A percentile compares a stretch with the other conserved stretches of the same genome.
Evolutionary conservation across 306 rosid genomes (phyloP).

Genomic region (Rubus idaeus): DNA sequence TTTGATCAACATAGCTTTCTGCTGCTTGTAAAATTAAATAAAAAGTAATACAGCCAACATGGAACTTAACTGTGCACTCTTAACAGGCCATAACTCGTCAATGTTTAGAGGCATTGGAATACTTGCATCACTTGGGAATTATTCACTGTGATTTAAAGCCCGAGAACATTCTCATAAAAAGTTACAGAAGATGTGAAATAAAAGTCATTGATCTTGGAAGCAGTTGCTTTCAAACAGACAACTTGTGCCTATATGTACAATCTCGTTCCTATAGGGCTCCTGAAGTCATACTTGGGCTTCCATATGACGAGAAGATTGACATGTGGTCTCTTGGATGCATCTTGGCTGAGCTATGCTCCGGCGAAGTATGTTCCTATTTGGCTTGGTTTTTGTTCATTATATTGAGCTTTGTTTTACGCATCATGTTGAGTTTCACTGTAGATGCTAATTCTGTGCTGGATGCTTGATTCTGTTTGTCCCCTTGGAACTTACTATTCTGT

Average conservation of each 20-base stretch:
- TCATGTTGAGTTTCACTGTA: not conserved
- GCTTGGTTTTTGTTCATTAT: slow-evolving; percentile 2
- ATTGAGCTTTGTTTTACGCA: not conserved
- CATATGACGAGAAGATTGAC: slow-evolving; percentile 87
- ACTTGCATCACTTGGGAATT: slow-evolving; percentile 79
- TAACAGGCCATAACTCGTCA: slow-evolving; percentile 78
- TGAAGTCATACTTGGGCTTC: slow-evolving; percentile 95
- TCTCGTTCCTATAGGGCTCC: slow-evolving; percentile 99
- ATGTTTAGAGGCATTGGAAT: slow-evolving; percentile 90
- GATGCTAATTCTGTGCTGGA: not conserved
- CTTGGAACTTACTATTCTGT: not conserved
- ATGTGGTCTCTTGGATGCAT: slow-evolving; percentile 98
- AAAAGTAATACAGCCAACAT: slow-evolving; percentile 10
- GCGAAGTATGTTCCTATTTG: slow-evolving; percentile 66
- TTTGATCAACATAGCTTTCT: slow-evolving; percentile 16
- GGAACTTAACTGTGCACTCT: slow-evolving; percentile 26
- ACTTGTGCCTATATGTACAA: slow-evolving; percentile 85
- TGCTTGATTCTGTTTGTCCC: not conserved
- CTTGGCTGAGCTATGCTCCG: slow-evolving; percentile 92
- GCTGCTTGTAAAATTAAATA: slow-evolving; percentile 7
- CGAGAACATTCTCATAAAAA: slow-evolving; percentile 85
- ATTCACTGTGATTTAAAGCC: slow-evolving; percentile 98
- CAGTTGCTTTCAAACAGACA: slow-evolving; percentile 89
- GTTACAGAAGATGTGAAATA: slow-evolving; percentile 80
- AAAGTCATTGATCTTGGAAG: slow-evolving; percentile 98